Percentiles rank a stretch among this genome's conserved stretches.
Conservation (phyloP, 23 red algal species). For the Chondrus crispus region DNA sequence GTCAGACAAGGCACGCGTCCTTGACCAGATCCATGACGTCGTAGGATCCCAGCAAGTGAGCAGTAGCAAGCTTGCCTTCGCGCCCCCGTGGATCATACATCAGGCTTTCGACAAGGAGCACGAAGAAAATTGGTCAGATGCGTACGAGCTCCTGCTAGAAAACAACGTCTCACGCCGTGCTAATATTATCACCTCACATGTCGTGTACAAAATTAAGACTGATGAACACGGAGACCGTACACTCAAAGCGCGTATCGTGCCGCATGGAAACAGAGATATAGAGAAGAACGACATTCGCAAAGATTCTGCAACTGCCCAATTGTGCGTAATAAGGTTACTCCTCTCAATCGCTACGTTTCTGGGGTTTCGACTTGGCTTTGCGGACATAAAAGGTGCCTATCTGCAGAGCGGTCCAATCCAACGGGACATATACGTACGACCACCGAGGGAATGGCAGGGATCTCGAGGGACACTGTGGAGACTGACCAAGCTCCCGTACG, state of each 20-base stretch:
- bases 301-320: not conserved
- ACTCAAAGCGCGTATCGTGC: conserved; percentile 1
- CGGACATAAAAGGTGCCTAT: conserved; percentile 11
- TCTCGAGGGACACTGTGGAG: conserved; percentile 5
- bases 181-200: conserved; percentile 34
- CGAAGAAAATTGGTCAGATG: conserved; percentile 6
- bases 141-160: not conserved
- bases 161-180: not conserved
- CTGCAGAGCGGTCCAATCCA: conserved; percentile 26
- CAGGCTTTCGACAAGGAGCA: conserved; percentile 20
- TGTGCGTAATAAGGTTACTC: conserved; percentile 18
- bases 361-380: not conserved
- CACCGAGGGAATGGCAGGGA: no score
- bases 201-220: conserved; percentile 1
- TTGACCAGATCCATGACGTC: not conserved
- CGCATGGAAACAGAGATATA: conserved; percentile 9
- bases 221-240: not conserved
- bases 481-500: conserved; percentile 13
- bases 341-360: conserved; percentile 1
- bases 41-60: conserved; percentile 11
- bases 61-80: not conserved
- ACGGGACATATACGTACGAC: not conserved
- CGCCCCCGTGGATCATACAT: conserved; percentile 23
- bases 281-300: conserved; percentile 39
- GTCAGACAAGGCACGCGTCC: not conserved